Conservation (phyloP, 108 stramenopile species). For the Cyclotella sp. region DNA sequence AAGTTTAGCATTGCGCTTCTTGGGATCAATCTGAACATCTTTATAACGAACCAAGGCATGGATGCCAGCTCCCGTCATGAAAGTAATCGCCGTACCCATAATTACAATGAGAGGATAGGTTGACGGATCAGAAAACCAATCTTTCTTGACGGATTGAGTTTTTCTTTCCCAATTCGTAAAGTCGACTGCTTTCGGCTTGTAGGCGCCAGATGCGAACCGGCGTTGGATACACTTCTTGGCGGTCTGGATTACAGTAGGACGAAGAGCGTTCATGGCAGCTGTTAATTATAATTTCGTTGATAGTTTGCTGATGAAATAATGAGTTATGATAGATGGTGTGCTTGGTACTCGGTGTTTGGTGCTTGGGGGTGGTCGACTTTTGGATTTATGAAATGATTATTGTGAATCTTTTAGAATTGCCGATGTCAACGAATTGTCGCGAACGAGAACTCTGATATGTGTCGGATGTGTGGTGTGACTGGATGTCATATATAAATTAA, state of each 20-base stretch:
- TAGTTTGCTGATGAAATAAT: not conserved
- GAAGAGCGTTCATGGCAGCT: slow-evolving; percentile 46
- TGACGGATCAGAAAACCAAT: slow-evolving; percentile 67
- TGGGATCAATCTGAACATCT: slow-evolving; percentile 63
- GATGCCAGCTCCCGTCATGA: slow-evolving; percentile 60
- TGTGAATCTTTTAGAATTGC: too few species aligned
- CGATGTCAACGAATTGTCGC: too few species aligned
- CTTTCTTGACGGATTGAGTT: slow-evolving; percentile 39
- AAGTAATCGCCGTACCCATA: slow-evolving; percentile 61
- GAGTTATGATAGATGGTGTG: too few species aligned
- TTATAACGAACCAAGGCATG: slow-evolving; percentile 66
- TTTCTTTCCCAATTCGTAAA: slow-evolving; percentile 44
- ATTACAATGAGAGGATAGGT: slow-evolving; percentile 74
- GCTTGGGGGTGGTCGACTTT: too few species aligned
- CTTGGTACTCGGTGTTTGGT: too few species aligned
- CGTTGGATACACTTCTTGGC: slow-evolving; percentile 18
- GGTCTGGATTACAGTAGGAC: slow-evolving; percentile 21
- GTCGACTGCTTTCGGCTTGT: slow-evolving; percentile 33
- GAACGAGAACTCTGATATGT: too few species aligned
- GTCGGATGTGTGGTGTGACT: too few species aligned
- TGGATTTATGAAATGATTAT: too few species aligned
- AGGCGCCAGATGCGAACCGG: slow-evolving; percentile 26
- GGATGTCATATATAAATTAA: too few species aligned
- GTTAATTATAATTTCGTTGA: not conserved
- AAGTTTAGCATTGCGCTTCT: slow-evolving; percentile 50